These are phyloP conservation scores for Thelonectria olida DNA, from an alignment of 2,329 filamentous ascomycete species.

Conservation along the genomic window DNA sequence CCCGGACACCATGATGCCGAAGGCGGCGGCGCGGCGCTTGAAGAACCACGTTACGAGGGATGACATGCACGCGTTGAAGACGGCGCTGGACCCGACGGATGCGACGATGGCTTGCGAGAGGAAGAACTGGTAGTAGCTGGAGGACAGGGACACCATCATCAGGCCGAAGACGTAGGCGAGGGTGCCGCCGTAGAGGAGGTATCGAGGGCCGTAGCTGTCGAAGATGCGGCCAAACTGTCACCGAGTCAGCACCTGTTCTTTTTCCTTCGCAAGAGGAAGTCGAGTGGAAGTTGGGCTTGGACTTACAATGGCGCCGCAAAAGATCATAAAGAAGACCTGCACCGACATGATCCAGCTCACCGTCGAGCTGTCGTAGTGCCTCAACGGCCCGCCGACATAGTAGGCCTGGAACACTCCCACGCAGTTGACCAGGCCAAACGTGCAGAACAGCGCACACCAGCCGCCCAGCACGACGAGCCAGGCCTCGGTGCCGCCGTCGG, in stretches of 20 bases:
- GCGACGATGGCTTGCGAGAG: slow-evolving; percentile 53
- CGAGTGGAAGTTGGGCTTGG: neutral
- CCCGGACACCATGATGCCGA: slow-evolving; percentile 63
- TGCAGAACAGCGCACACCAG: slow-evolving; percentile 55
- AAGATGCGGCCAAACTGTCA: slow-evolving; percentile 65
- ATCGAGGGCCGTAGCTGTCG: slow-evolving; percentile 71
- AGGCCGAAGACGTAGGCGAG: slow-evolving; percentile 69
- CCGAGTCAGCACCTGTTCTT: slow-evolving; percentile 11
- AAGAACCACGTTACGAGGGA: slow-evolving; percentile 62
- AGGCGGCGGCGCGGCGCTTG: slow-evolving; percentile 59
- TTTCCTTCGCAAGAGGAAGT: no score
- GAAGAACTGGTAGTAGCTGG: slow-evolving; percentile 56
- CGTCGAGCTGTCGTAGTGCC: slow-evolving; percentile 57
- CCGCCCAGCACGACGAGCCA: slow-evolving; percentile 65
- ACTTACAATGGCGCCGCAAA: slow-evolving; percentile 58
- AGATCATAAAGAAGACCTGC: slow-evolving; percentile 58
- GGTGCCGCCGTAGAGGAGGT: slow-evolving; percentile 62
- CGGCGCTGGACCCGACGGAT: slow-evolving; percentile 52
- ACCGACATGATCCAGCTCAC: slow-evolving; percentile 69
- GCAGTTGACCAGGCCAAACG: slow-evolving; percentile 55
- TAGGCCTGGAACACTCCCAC: slow-evolving; percentile 68
- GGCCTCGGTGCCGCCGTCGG: slow-evolving; percentile 66
- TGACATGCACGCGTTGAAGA: slow-evolving; percentile 55
- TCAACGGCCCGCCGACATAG: slow-evolving; percentile 60
- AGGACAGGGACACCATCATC: slow-evolving; percentile 69